phyloP scores from a whole-genome alignment of 148 eudicot species.

The Salicornia ramosissima region DNA sequence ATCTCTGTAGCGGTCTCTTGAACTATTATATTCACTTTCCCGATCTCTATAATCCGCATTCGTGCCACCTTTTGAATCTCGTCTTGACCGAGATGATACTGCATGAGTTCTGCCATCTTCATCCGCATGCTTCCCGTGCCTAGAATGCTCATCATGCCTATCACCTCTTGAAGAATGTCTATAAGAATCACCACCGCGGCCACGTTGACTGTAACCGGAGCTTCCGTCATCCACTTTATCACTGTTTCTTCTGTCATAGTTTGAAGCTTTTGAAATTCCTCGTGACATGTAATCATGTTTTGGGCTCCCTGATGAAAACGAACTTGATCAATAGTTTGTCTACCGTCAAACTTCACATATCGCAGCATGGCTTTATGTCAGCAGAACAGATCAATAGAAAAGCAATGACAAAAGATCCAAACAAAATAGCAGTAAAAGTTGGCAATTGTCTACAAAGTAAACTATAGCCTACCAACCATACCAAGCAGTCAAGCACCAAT shows the following conservation, averaged over 20 bases:
- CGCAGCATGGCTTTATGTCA: no score
- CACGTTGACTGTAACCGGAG: constrained; percentile 37
- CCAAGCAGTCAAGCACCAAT: no score
- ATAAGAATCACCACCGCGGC: constrained; percentile 43
- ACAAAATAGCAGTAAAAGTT: no score
- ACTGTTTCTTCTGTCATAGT: constrained; percentile 42
- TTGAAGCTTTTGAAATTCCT: constrained; percentile 33
- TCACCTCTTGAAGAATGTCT: constrained; percentile 43
- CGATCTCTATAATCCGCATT: constrained; percentile 39
- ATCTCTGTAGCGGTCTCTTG: constrained; percentile 50
- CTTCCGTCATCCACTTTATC: constrained; percentile 40
- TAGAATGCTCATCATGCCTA: constrained; percentile 48
- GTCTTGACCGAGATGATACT: constrained; percentile 45
- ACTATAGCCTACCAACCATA: no score
- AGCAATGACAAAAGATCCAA: not conserved
- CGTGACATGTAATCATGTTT: constrained; percentile 37
- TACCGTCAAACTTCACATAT: not conserved
- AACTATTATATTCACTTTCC: constrained; percentile 43
- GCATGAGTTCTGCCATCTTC: constrained; percentile 50
- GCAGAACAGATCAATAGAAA: not conserved
- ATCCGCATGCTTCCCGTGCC: constrained; percentile 47
- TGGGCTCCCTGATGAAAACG: constrained; percentile 44
- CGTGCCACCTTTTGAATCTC: constrained; percentile 36
- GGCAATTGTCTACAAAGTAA: no score
- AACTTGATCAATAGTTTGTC: not conserved